Evolutionary conservation across 768 basidiomycete genomes (phyloP), one percentile per base, ranked within the genome.

Genomic region (Mycena polygramma): DNA sequence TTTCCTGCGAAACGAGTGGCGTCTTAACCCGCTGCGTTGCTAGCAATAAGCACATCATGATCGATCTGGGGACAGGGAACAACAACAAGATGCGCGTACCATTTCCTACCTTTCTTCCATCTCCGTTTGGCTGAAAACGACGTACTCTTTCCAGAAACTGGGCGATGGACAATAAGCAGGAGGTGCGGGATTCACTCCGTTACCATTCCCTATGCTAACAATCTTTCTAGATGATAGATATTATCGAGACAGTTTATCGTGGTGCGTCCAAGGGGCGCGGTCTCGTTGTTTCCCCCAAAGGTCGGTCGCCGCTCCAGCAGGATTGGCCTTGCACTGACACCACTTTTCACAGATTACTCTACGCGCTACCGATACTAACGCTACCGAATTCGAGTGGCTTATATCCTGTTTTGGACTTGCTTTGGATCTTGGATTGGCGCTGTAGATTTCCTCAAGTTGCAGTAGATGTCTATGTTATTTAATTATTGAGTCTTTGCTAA

Each of bases 41-140:
- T 75, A 97, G 97, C 48, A 97, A 97, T 81, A 98, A 98, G 79
- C 98, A 99, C 78, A 99, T 99, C 83, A 99, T 99, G 98, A 98
- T 99, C 77, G 97, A 99, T 89, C 83, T 99, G 74, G 97, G 96
- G n/a, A 99, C 97, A 58, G 97, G 97, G 86, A 98, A 99, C 82
- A 98, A 98, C 83, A 98, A 98, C 83, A 98, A 99, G 85, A 98
- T 98, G 96, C 97, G 68, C 71, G 95, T 86, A 1, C 20, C 22
- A 19, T 26, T 26, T 9, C 26, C 3, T 7, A 3, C 51, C 17
- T 20, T 41, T 22, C 10, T 7, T 8, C 13, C 20, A 14, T 13
- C 8, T 41, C 30, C 30, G 30, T 30, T 7, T n/a, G 37, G 63
- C 57, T 48, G 1, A 48, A n/a, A 26, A 15, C 43, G 35, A 45